phyloP scores from a whole-genome alignment of 495 filamentous ascomycete species.

The Emericellopsis terricola region DNA sequence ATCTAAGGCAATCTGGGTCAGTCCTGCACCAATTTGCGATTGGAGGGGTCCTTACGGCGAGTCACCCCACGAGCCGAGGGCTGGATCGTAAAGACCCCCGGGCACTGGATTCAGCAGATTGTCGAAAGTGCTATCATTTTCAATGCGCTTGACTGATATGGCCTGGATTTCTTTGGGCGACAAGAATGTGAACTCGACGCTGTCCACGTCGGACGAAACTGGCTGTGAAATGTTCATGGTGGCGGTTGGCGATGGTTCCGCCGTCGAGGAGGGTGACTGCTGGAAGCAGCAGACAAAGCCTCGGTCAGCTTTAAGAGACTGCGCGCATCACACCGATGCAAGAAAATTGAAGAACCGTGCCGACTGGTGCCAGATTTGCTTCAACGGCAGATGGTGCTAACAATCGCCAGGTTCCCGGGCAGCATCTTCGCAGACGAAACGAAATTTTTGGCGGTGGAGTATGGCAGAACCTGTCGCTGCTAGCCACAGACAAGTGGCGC shows the following conservation, averaged over 20 bases:
- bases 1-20: constrained; percentile 32
- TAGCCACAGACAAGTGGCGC: constrained; percentile 5
- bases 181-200: constrained; percentile 78
- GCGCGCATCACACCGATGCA: too few species aligned
- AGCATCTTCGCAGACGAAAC: too few species aligned
- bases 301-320: too few species aligned
- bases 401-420: too few species aligned
- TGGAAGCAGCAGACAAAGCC: too few species aligned
- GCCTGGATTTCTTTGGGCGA: constrained; percentile 64
- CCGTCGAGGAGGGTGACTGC: too few species aligned
- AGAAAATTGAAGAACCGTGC: constrained; percentile 14
- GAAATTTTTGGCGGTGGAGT: constrained; percentile 16
- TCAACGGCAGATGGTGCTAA: too few species aligned
- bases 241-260: too few species aligned
- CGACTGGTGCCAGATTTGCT: too few species aligned
- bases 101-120: constrained; percentile 68
- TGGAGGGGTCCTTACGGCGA: too few species aligned
- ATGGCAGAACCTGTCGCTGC: constrained; percentile 10
- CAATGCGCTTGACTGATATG: constrained; percentile 81
- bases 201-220: constrained; percentile 64
- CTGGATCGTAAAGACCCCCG: constrained; percentile 82
- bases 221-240: constrained; percentile 78
- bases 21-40: background rate
- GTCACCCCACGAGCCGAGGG: constrained; percentile 80
- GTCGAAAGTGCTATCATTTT: constrained; percentile 80